phyloP scores from a whole-genome alignment of 2,329 filamentous ascomycete genomes.

The Epichloe amarillans region DNA sequence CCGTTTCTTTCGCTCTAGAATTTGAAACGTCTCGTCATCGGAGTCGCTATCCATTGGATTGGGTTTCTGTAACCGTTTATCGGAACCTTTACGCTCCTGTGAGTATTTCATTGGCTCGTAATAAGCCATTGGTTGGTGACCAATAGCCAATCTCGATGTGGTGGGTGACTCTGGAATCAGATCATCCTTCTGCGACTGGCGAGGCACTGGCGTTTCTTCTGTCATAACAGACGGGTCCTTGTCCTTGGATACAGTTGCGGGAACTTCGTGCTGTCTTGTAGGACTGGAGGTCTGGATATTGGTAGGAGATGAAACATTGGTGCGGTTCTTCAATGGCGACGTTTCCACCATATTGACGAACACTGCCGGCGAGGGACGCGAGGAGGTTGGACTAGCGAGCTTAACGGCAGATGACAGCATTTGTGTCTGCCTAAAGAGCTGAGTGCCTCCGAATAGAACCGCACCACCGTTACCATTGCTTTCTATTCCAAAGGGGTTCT shows the following conservation, averaged over 20 bases:
- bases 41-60: constrained; percentile 20
- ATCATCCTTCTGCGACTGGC: constrained; percentile 15
- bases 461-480: constrained; percentile 18
- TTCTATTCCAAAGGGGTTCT: constrained; percentile 33
- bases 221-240: constrained; percentile 5
- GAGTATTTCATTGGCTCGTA: constrained; percentile 35
- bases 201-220: constrained; percentile 15
- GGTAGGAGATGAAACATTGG: constrained; percentile 33
- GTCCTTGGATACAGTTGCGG: constrained; percentile 14
- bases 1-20: constrained; percentile 22
- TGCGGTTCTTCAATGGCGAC: constrained; percentile 37
- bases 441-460: constrained; percentile 27
- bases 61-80: constrained; percentile 12
- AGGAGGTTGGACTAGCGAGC: constrained; percentile 40
- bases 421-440: constrained; percentile 44
- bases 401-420: constrained; percentile 37
- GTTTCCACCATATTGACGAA: constrained; percentile 27
- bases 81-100: constrained; percentile 24
- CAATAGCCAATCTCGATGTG: constrained; percentile 11
- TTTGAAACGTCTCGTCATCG: constrained; percentile 18
- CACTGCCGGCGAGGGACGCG: constrained; percentile 39
- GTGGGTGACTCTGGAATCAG: constrained; percentile 25
- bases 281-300: constrained; percentile 29
- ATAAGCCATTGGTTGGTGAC: constrained; percentile 22
- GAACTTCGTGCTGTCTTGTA: constrained; percentile 17